Conservation (phyloP, 371 early-diverging fungal genomes). For the Mortierella sp. region DNA sequence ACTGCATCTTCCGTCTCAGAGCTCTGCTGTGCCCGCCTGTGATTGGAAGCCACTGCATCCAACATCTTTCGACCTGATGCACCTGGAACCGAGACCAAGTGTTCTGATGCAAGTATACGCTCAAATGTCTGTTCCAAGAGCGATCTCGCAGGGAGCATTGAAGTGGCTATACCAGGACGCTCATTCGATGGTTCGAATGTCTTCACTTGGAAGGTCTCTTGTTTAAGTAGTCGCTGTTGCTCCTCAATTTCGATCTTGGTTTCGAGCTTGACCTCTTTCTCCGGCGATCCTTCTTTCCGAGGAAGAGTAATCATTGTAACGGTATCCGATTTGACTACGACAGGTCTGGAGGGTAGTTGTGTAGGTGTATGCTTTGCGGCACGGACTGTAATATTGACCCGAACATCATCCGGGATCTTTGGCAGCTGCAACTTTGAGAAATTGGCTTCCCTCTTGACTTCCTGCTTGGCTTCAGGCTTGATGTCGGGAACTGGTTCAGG, state of each 20-base stretch:
- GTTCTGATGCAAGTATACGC: constrained; percentile 41
- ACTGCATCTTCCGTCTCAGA: constrained; percentile 2
- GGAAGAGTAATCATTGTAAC: constrained; percentile 15
- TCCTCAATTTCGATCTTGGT: constrained; percentile 24
- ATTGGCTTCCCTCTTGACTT: constrained; percentile 31
- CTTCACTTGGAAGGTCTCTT: constrained; percentile 45
- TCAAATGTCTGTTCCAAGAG: constrained; percentile 42
- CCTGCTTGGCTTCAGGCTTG: constrained; percentile 25
- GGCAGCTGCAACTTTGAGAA: constrained; percentile 39
- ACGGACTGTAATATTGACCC: constrained; percentile 29
- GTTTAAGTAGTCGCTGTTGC: constrained; percentile 30
- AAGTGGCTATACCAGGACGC: constrained; percentile 3
- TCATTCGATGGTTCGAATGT: constrained; percentile 36
- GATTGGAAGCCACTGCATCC: constrained; percentile 32
- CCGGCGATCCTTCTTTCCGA: constrained; percentile 13
- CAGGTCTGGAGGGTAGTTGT: constrained; percentile 31
- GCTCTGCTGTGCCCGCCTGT: constrained; percentile 1
- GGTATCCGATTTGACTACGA: constrained; percentile 35
- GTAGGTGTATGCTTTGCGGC: constrained; percentile 38
- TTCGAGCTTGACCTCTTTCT: constrained; percentile 28
- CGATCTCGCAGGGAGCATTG: constrained; percentile 5
- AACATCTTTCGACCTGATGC: constrained; percentile 43
- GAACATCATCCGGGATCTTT: constrained; percentile 26
- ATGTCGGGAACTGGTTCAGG: constrained; percentile 10
- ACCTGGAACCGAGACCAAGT: constrained; percentile 38